Base-by-base conservation (phyloP, 208 protist species). In the Polymyxa betae region DNA sequence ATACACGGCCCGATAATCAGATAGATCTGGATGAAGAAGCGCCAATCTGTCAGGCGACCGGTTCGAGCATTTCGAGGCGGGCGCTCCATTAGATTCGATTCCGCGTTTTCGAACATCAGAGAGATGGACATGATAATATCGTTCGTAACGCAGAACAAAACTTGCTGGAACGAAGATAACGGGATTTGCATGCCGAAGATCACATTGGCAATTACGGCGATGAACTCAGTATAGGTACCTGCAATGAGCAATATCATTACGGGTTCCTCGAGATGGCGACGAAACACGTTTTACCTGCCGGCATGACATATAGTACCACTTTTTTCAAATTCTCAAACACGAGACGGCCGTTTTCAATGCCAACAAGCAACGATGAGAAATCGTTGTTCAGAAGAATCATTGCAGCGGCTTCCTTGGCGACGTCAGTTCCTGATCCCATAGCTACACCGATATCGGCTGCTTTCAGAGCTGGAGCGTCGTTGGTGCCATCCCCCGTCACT, bases 301-400 rank as follows among this genome's bases (percentile, higher is more conserved):
- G 92, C 29, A 97, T 91, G 12, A 92, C 95, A 90, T 97, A 97
- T n/a, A 92, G 90, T 43, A 97, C 95, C 16, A 94, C 96, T 89
- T 97, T 97, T 91, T 96, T 95, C 52, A 97, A 91, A 90, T 97
- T 97, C 91, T 97, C 95, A 66, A 97, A 97, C 82, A 97, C 96
- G 0, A 96, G 91, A 90, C 96, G 94, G 41, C 96, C 96, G 45
- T 97, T 93, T 93, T 96, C 94, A 5, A 99, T 91, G 38, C 32
- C 90, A 10, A 64, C 90, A 32, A 99, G 97, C 93, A 99, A 98
- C 0, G 97, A 97, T 16, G 93, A 89, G 89, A 99, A 99, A 93
- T 99, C 99, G 95, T 99, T 97, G 93, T 99, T 98, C 46, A 98
- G 92, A 40, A 99, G 89, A 54, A 98, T 93, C 52, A 98, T 97